phyloP scores from a whole-genome alignment of 2,329 filamentous ascomycete species.

The Neonectria hederae region DNA sequence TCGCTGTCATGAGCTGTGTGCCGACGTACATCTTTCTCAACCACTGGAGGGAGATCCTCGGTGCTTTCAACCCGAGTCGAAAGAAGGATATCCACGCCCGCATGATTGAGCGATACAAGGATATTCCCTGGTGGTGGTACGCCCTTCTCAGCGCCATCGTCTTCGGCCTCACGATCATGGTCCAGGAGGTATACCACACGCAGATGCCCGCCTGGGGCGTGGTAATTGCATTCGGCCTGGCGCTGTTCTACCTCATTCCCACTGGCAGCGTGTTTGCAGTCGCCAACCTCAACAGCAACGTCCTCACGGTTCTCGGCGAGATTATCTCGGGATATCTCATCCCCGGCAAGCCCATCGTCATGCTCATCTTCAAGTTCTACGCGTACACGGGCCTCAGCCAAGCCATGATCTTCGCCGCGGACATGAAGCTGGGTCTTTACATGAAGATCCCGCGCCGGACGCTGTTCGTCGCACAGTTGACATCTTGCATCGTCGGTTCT shows the following conservation, averaged over 20 bases:
- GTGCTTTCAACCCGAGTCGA: slow-evolving; percentile 18
- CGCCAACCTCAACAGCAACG: slow-evolving; percentile 48
- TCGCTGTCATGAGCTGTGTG: slow-evolving; percentile 28
- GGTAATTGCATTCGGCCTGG: slow-evolving; percentile 37
- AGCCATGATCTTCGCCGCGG: slow-evolving; percentile 55
- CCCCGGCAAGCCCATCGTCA: slow-evolving; percentile 31
- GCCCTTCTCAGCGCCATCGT: slow-evolving; percentile 42
- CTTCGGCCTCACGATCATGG: slow-evolving; percentile 45
- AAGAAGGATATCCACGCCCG: slow-evolving; percentile 49
- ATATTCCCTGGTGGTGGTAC: slow-evolving; percentile 53
- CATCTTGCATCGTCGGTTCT: slow-evolving; percentile 50
- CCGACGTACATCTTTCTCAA: slow-evolving; percentile 27
- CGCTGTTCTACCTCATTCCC: slow-evolving; percentile 33
- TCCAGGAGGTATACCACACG: slow-evolving; percentile 37
- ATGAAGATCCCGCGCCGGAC: slow-evolving; percentile 58
- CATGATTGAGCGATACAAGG: slow-evolving; percentile 43
- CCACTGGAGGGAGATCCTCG: slow-evolving; percentile 21
- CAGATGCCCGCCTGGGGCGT: slow-evolving; percentile 39
- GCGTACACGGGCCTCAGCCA: slow-evolving; percentile 45
- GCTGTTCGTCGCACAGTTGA: slow-evolving; percentile 55
- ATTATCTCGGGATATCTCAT: slow-evolving; percentile 41
- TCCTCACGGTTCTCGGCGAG: slow-evolving; percentile 44
- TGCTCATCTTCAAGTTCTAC: slow-evolving; percentile 37
- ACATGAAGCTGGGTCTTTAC: slow-evolving; percentile 61
- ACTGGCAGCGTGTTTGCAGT: slow-evolving; percentile 43